Base-by-base conservation (phyloP, 164 flowering plant genomes). In the Vitis cinerea region DNA sequence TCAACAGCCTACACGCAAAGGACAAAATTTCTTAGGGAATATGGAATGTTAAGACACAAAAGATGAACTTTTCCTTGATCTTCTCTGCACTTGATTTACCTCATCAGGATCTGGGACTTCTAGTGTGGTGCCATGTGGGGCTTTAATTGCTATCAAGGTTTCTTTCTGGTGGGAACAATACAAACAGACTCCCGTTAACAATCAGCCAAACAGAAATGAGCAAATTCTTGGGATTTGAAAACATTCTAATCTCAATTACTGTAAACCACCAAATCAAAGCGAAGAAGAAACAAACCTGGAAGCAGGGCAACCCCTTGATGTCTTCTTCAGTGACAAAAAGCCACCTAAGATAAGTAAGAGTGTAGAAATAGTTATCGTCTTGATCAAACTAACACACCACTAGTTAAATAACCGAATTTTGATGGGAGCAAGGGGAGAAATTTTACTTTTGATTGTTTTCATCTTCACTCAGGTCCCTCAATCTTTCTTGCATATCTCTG, bases 321-420 rank as follows among this genome's bases (percentile, higher is more conserved):
- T 95, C 98, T 54, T 93, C 99, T 77, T 93, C 94, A 54, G 97
- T 90, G 58, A 95, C 94, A 86, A 90, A 95, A 78, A 93, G 94
- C 93, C 89, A 90, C 86, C 99, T 95, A 69, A 63, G 17, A 64
- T 29, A 63, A 29, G 17, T 54, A 47, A 61, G 67, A 53, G 15
- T 48, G 16, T 55, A 37, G 61, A 61, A 61, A 27, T 12, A 15
- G 14, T 23, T 3, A 37, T 6, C 17, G 14, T 3, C 27, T 23
- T 10, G 12, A 63, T 53, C 61, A 13, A 69, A 50, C 47, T 15
- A 48, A n/a, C n/a, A 13, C 56, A 59, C 15, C 10, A 17, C 16
- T 13, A 49, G 12, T 14, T 11, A 30, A 63, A 71, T 29, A 53
- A 63, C 9, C 10, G 51, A 63, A 47, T n/a, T 31, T 62, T 23